Evolutionary conservation across 495 filamentous ascomycete species (phyloP), one percentile per base, ranked within the genome.

Genomic region (Poronia punctata): DNA sequence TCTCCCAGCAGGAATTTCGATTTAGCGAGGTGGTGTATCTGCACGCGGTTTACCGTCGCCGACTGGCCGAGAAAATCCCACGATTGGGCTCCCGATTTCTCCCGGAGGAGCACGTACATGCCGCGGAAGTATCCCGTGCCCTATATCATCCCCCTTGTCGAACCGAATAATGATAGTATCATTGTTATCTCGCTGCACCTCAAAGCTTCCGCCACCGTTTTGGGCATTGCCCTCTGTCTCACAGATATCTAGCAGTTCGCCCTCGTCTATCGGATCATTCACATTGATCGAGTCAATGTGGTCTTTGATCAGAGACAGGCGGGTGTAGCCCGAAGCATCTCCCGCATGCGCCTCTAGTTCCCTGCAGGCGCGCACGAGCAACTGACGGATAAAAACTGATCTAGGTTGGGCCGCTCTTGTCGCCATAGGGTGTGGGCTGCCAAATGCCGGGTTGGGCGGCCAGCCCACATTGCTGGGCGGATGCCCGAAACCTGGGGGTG

Each of bases 161-260:
- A 55, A 65, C 33, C 50, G 49, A 48, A 94, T 82, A 27, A 74
- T 65, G 22, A 62, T 65, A 19, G 65, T 64, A 7, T 53, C 65
- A 17, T 62, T 54, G 0, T 60, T 71, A 28, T 76, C 70, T 27
- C 72, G 71, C 34, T 68, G 68, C 40, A 83, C 68, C 17, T 71
- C 74, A 57, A 97, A 94, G 28, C 71, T 80, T 14, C 92, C 92
- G 37, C 92, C 92, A 37, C 92, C 92, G 48, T 97, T 97, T 34
- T 83, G 75, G 0, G 67, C 54, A 51, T 85, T 93, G 42, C 92
- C 92, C 56, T 92, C 83, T 1, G 89, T 93, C 46, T 96, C 89
- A 60, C 84, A 90, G 40, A 94, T 86, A 33, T 86, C 83, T n/a
- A 88, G 70, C 59, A 98, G 70, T 47, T 95, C 88, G 20, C 76